Evolutionary conservation across 495 filamentous ascomycete genomes (phyloP).

Genomic region (Cetradonia linearis): DNA sequence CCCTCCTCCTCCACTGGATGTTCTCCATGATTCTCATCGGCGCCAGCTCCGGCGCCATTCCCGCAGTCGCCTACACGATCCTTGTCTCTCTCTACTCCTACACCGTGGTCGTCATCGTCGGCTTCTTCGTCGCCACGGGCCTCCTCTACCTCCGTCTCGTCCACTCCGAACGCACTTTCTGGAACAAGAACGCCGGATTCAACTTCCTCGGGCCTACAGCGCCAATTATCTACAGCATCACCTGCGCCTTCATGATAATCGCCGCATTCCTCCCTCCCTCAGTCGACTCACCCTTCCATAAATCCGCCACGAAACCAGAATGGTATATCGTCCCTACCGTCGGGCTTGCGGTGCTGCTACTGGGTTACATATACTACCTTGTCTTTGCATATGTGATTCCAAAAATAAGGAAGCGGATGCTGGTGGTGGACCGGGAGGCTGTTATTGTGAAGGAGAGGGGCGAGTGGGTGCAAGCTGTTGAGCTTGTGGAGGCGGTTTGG

Average conservation of each 20-base stretch:
- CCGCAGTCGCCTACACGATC: slow-evolving; percentile 28
- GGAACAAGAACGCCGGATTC: slow-evolving; percentile 21
- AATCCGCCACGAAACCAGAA: background rate
- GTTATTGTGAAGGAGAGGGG: slow-evolving; percentile 19
- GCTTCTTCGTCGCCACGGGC: slow-evolving; percentile 29
- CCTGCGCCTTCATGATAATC: slow-evolving; percentile 13
- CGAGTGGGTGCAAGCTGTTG: slow-evolving; percentile 21
- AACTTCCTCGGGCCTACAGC: slow-evolving; percentile 23
- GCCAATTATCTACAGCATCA: slow-evolving; percentile 24
- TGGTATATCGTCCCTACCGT: slow-evolving; percentile 13
- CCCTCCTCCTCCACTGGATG: slow-evolving; percentile 37
- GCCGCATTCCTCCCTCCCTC: slow-evolving; percentile 13
- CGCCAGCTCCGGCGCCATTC: slow-evolving; percentile 23
- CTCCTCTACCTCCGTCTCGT: slow-evolving; percentile 28
- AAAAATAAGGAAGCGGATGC: slow-evolving; percentile 6
- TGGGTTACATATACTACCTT: slow-evolving; percentile 21
- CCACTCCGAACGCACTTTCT: slow-evolving; percentile 15
- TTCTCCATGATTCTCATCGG: slow-evolving; percentile 33
- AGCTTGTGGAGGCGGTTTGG: slow-evolving; percentile 21
- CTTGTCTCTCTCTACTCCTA: slow-evolving; percentile 29
- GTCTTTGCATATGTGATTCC: slow-evolving; percentile 17
- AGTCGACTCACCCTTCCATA: slow-evolving; percentile 5
- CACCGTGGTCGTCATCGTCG: slow-evolving; percentile 25
- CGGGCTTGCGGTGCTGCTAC: slow-evolving; percentile 5
- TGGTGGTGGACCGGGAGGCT: slow-evolving; percentile 20